These are phyloP conservation scores for Metarhizium rileyi DNA, from an alignment of 2,329 filamentous ascomycete species.

Conservation along the genomic window DNA sequence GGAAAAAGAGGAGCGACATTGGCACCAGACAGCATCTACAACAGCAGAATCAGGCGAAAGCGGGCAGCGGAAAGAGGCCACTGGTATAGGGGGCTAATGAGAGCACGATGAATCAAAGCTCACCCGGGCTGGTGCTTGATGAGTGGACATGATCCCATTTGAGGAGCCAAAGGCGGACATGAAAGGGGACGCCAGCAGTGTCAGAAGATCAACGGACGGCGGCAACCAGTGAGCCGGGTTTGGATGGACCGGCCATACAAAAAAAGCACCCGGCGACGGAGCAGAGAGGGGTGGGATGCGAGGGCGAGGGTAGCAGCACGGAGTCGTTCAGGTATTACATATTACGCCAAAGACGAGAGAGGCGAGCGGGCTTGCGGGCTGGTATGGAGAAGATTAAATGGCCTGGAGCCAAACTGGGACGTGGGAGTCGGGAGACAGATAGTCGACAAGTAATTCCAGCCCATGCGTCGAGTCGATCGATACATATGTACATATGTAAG, in stretches of 20 bases:
- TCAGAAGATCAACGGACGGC: constrained; percentile 3
- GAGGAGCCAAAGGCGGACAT: not conserved
- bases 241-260: constrained; percentile 4
- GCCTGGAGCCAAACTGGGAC: not conserved
- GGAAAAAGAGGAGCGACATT: not conserved
- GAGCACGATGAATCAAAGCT: constrained; percentile 5
- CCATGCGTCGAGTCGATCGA: not conserved
- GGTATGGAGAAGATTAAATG: not conserved
- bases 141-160: not conserved
- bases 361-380: not conserved
- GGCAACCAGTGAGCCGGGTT: constrained; percentile 2
- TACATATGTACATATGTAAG: too few relatives aligned
- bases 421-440: not conserved
- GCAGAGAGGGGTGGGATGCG: not conserved
- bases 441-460: not conserved
- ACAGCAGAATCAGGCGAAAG: not conserved
- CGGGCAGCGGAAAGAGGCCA: not conserved
- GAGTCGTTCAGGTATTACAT: not conserved
- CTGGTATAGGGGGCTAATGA: not conserved
- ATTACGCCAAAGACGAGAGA: not conserved
- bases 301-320: not conserved
- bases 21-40: not conserved
- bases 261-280: not conserved
- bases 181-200: constrained; percentile 3
- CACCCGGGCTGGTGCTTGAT: not conserved